phyloP scores from a whole-genome alignment of 169 alveolate genomes.

The Plasmodium vivax region DNA sequence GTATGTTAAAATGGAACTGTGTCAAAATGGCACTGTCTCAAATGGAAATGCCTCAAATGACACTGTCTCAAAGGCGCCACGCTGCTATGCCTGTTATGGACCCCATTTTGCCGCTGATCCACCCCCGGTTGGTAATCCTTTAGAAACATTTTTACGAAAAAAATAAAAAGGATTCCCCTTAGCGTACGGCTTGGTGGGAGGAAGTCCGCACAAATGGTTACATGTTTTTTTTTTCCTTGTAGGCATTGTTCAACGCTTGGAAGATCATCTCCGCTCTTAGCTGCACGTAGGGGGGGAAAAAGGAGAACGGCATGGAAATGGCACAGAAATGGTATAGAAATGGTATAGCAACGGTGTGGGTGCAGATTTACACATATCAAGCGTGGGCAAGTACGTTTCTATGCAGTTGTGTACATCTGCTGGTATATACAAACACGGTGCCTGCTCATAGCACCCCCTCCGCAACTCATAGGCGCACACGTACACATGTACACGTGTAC shows the following conservation, averaged over 20 bases:
- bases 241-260: slow-evolving; percentile 72
- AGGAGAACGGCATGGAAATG: background rate
- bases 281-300: slow-evolving; percentile 15
- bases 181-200: background rate
- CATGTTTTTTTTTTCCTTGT: slow-evolving; percentile 35
- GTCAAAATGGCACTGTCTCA: background rate
- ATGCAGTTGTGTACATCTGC: background rate
- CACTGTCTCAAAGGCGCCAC: background rate
- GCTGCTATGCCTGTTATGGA: background rate
- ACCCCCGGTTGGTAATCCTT: background rate
- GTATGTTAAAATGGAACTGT: background rate
- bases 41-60: background rate
- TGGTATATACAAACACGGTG: background rate
- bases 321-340: background rate
- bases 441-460: background rate
- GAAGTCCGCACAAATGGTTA: background rate
- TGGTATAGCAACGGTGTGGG: background rate
- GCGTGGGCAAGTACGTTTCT: background rate
- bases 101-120: background rate
- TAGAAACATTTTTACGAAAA: background rate
- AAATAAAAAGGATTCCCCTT: background rate
- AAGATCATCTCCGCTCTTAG: slow-evolving; percentile 74
- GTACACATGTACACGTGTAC: background rate
- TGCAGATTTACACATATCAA: background rate
- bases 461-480: background rate